Percentiles rank a stretch among this genome's conserved stretches.
phyloP scores from a whole-genome alignment of 1,284 basidiomycete species.

The Pseudomicrostroma phylloplanum region DNA sequence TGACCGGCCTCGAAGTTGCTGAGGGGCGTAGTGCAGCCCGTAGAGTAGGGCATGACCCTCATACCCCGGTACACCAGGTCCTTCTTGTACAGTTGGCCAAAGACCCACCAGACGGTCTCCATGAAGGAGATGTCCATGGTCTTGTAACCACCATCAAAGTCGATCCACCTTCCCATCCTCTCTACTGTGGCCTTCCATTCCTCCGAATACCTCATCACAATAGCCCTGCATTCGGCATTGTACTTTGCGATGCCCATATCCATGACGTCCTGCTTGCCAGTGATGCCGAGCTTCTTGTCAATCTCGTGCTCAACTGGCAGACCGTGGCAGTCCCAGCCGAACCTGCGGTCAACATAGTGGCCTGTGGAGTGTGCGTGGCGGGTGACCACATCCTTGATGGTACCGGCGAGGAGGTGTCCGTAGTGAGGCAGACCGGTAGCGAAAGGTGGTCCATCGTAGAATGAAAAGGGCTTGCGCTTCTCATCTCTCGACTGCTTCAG shows the following conservation, averaged over 20 bases:
- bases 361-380: slow-evolving; percentile 90
- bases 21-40: slow-evolving; percentile 87
- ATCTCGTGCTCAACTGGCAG: slow-evolving; percentile 99
- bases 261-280: slow-evolving; percentile 86
- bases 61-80: slow-evolving; percentile 89
- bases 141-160: slow-evolving; percentile 99
- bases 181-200: slow-evolving; percentile 95
- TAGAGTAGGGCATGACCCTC: slow-evolving; percentile 97
- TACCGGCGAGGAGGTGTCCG: slow-evolving; percentile 60
- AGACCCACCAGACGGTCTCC: slow-evolving; percentile 99
- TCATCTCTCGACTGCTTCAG: slow-evolving; percentile 71
- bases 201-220: slow-evolving; percentile 92
- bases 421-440: slow-evolving; percentile 96
- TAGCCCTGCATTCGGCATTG: slow-evolving; percentile 91
- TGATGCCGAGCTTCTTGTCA: slow-evolving; percentile 92
- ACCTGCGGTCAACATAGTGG: slow-evolving; percentile 86
- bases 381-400: slow-evolving; percentile 97
- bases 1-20: slow-evolving; percentile 96
- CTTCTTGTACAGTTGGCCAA: slow-evolving; percentile 84
- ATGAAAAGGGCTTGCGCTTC: slow-evolving; percentile 79
- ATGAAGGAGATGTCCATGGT: slow-evolving; percentile 89
- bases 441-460: slow-evolving; percentile 97
- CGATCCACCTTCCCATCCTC: slow-evolving; percentile 98
- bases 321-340: slow-evolving; percentile 99
- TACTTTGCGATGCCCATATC: slow-evolving; percentile 94